Conservation (phyloP, 129 eudicot genomes). For the Gnaphalium uliginosum region DNA sequence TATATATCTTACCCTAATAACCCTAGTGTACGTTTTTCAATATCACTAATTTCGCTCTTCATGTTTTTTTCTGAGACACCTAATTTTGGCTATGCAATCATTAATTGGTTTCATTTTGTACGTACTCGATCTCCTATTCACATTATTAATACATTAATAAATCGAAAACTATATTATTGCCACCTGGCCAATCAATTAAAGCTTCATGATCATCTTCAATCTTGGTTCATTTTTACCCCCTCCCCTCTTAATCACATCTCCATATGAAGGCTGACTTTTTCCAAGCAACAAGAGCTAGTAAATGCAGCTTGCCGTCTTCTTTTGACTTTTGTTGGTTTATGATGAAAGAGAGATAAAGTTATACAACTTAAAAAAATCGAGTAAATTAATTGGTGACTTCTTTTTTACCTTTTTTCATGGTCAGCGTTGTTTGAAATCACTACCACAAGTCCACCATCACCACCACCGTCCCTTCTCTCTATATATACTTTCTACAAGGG, state of each 20-base stretch:
- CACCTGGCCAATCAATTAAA: neutral
- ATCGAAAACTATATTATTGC: neutral
- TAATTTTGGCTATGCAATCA: too few species aligned
- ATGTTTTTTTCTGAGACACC: too few species aligned
- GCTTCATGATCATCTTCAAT: neutral
- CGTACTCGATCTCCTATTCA: neutral
- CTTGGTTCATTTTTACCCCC: neutral
- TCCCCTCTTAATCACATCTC: neutral
- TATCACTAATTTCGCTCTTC: too few species aligned
- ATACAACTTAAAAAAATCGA: neutral
- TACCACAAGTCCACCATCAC: neutral
- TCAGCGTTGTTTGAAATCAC: neutral
- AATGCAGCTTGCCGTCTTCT: constrained; percentile 33
- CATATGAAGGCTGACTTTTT: constrained; percentile 35
- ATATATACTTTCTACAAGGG: neutral
- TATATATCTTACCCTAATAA: too few species aligned
- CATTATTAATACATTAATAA: neutral
- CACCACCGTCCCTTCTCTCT: neutral
- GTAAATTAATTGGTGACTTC: neutral
- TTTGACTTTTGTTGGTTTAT: constrained; percentile 20
- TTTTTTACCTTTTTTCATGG: neutral
- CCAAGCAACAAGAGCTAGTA: constrained; percentile 14
- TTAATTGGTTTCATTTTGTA: too few species aligned
- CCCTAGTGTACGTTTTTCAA: too few species aligned
- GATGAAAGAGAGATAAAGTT: constrained; percentile 32